phyloP scores from a whole-genome alignment of 768 basidiomycete species.

The Xerocomus spinulosus region DNA sequence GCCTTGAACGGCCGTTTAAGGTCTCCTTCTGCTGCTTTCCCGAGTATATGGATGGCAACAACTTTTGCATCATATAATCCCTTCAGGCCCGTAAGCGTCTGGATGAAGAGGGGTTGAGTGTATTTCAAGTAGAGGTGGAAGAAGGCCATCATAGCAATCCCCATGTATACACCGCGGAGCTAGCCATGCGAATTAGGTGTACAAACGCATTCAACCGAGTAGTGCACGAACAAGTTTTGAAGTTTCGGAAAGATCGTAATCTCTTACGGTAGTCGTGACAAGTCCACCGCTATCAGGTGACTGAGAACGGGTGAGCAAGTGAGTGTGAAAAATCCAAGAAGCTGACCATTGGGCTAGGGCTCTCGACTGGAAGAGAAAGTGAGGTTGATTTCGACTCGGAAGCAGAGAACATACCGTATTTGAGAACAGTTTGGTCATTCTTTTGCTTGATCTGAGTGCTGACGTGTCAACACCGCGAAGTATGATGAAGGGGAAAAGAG shows the following conservation, averaged over 20 bases:
- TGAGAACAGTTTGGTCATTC: conserved; percentile 94
- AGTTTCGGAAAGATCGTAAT: conserved; percentile 89
- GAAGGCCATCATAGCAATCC: conserved; percentile 84
- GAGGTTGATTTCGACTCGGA: background rate
- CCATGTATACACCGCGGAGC: conserved; percentile 66
- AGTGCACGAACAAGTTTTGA: conserved; percentile 65
- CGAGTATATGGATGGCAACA: conserved; percentile 77
- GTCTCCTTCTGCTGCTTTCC: conserved; percentile 77
- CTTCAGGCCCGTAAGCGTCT: conserved; percentile 94
- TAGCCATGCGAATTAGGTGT: conserved; percentile 17
- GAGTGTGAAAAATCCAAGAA: background rate
- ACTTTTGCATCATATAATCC: conserved; percentile 81
- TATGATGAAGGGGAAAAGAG: background rate
- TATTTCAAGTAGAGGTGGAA: conserved; percentile 94
- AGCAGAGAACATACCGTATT: conserved; percentile 65
- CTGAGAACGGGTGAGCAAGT: conserved; percentile 29
- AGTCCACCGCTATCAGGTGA: conserved; percentile 66
- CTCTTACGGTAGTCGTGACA: conserved; percentile 86
- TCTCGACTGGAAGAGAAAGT: conserved; percentile 54
- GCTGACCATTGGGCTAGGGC: conserved; percentile 69
- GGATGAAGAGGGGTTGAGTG: conserved; percentile 95
- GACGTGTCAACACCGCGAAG: conserved; percentile 15
- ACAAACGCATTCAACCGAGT: conserved; percentile 12
- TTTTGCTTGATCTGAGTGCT: conserved; percentile 75
- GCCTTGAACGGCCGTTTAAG: conserved; percentile 87